Conservation (phyloP, 306 rosid genomes). For the Corylus avellana region DNA sequence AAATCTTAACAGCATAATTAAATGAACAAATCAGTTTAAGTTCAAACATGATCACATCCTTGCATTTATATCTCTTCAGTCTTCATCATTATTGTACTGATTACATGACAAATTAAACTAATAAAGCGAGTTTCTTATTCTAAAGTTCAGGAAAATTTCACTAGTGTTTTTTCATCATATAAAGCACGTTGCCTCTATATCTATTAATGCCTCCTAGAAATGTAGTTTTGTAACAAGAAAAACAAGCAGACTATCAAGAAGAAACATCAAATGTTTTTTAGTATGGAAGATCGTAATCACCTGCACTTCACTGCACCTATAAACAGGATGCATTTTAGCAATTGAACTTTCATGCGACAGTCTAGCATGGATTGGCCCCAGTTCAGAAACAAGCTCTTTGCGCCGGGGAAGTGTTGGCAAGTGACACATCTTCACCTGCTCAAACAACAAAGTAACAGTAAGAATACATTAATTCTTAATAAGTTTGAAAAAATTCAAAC, state of each 20-base stretch:
- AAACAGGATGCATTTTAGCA: conserved; percentile 80
- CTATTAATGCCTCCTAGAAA: background rate
- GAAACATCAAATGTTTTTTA: conserved; percentile 23
- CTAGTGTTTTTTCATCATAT: background rate
- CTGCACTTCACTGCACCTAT: conserved; percentile 90
- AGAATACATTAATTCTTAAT: background rate
- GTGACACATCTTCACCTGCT: conserved; percentile 64
- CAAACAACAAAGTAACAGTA: conserved; percentile 8
- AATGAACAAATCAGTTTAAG: background rate
- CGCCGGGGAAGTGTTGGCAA: conserved; percentile 77
- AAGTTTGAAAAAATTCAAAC: background rate
- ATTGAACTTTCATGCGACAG: conserved; percentile 48
- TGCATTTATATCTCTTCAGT: background rate
- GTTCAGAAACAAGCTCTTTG: conserved; percentile 63
- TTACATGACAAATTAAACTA: background rate
- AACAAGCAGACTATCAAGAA: background rate
- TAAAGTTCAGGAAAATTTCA: background rate
- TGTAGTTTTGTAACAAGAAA: conserved; percentile 10
- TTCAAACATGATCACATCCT: background rate
- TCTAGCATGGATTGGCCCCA: conserved; percentile 73
- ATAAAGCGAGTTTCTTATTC: background rate
- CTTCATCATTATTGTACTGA: too few species aligned
- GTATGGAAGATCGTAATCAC: conserved; percentile 44
- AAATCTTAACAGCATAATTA: background rate
- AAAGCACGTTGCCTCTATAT: background rate